Evolutionary conservation across 179 eudicot species (phyloP), one percentile per base, ranked within the genome.

Genomic region (Camellia oleifera): DNA sequence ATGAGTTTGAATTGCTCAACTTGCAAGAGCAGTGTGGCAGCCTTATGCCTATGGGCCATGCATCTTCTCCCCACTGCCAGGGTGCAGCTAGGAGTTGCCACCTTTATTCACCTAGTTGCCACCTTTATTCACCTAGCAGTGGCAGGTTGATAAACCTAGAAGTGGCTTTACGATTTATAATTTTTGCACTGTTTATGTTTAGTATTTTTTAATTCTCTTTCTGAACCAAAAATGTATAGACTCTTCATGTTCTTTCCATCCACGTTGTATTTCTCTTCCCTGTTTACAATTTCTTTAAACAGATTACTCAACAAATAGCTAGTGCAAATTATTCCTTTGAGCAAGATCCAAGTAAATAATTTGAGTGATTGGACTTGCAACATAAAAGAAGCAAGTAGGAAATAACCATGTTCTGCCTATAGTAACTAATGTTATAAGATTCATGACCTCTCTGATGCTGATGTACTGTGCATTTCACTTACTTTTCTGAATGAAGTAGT

Each of bases 401-500:
- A 69, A 76, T 76, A 62, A 45, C 15, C 18, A n/a, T 76, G 69
- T 45, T 20, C 69, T 62, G 8, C 67, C 13, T 17, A 17, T 74
- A 40, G 46, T 40, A 57, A 18, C 69, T 32, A 32, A 32, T 32
- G 61, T 44, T 62, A 58, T 3, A 23, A 32, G 26, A 12, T 5
- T 66, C 20, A 20, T 15, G 40, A 62, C 13, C 15, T 52, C n/a
- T 26, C 46, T 65, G 72, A 5, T 0, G 42, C 20, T 76, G 56
- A 20, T 62, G 45, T 46, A 13, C 15, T 45, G 62, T 12, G 12
- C 48, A n/a, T 53, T 64, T 32, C 8, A 48, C 7, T 40, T 11
- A 40, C 57, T 10, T 69, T 26, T 45, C 58, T 26, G 46, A 85
- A 56, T 62, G 78, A 14, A 26, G 20, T 50, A 77, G 20, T 53